Conservation (phyloP, 2,329 filamentous ascomycete genomes). For the Fonsecaea erecta region DNA sequence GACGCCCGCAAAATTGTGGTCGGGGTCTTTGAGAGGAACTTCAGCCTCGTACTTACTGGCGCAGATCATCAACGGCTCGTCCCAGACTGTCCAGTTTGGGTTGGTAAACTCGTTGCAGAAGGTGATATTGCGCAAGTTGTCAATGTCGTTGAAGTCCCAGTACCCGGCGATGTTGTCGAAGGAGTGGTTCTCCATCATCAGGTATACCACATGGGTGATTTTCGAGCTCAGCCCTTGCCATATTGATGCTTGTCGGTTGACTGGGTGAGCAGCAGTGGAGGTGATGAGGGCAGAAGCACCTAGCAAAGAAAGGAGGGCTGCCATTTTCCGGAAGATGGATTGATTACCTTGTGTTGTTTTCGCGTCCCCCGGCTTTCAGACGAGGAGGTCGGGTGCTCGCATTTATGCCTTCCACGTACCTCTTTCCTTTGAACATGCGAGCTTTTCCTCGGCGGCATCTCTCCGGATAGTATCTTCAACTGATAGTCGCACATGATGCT, state of each 20-base stretch:
- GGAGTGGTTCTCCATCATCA: constrained; percentile 30
- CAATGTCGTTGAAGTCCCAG: constrained; percentile 31
- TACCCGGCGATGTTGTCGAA: constrained; percentile 31
- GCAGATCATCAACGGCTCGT: constrained; percentile 30
- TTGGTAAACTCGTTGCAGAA: constrained; percentile 32
- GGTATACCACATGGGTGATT: constrained; percentile 28
- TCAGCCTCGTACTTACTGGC: constrained; percentile 25
- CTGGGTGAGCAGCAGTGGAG: constrained; percentile 17
- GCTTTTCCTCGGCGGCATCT: background rate
- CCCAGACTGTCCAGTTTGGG: constrained; percentile 31
- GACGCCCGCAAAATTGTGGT: constrained; percentile 30
- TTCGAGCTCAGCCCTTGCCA: constrained; percentile 27
- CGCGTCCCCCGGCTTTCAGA: background rate
- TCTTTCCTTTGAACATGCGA: background rate
- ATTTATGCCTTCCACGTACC: background rate
- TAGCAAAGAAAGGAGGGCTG: constrained; percentile 11
- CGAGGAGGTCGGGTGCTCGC: background rate
- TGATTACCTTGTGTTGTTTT: background rate
- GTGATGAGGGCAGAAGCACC: constrained; percentile 23
- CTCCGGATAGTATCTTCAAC: background rate
- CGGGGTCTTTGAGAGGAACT: constrained; percentile 26
- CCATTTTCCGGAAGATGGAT: constrained; percentile 18
- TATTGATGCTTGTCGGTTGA: constrained; percentile 13
- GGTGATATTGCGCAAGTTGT: constrained; percentile 22
- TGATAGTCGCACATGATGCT: background rate